Evolutionary conservation across 139 green algal genomes (phyloP).

Genomic region (Auxenochlorella pyrenoidosa): DNA sequence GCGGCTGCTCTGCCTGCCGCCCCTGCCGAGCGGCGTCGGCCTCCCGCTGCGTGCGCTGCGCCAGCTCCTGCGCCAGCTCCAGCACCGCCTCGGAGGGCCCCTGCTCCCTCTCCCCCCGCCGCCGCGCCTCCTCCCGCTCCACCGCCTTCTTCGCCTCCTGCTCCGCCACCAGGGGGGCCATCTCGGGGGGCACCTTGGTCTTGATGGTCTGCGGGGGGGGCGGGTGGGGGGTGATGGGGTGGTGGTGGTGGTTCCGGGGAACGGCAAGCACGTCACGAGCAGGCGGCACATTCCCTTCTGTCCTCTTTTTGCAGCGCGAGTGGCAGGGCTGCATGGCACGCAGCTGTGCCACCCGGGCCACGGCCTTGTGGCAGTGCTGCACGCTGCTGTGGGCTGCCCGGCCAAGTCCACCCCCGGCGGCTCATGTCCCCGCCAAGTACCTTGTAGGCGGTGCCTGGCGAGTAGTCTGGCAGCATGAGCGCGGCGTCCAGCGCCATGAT

Average conservation of each 20-base stretch:
- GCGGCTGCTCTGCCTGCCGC: not conserved
- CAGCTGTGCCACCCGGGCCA: too few species aligned
- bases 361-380: too few species aligned
- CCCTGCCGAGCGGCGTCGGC: not conserved
- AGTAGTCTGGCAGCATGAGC: constrained; percentile 58
- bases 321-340: too few species aligned
- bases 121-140: not conserved
- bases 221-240: too few species aligned
- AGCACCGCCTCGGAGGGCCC: not conserved
- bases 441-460: constrained; percentile 25
- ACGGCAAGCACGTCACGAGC: not conserved
- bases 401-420: too few species aligned
- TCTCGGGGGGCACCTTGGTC: constrained; percentile 4
- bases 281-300: too few species aligned
- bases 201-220: constrained; percentile 12
- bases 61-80: not conserved
- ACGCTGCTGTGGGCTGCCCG: not conserved
- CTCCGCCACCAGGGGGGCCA: constrained; percentile 6
- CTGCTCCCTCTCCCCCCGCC: not conserved
- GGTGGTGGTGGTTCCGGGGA: too few species aligned
- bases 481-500: constrained; percentile 45
- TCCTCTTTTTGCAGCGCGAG: too few species aligned
- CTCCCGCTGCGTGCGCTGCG: not conserved
- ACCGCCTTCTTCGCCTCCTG: not conserved
- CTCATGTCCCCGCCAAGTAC: not conserved